Evolutionary conservation across 768 basidiomycete genomes (phyloP), one percentile per base, ranked within the genome.

Genomic region (Pulveroboletus frians): DNA sequence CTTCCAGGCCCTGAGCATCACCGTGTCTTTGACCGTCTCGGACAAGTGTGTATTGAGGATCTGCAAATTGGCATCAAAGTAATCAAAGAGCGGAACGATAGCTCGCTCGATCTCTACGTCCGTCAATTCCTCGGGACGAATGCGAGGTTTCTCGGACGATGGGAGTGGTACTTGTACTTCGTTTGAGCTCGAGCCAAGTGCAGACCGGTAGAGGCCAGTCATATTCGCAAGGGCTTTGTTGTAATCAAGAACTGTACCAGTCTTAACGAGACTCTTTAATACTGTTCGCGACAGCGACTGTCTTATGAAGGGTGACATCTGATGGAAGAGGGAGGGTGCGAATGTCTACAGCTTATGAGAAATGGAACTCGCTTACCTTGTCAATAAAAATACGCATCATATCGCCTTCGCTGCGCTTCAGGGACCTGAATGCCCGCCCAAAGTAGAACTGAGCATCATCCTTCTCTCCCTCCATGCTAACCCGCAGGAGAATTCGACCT

Each of bases 401-500:
- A 61, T 99, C 95, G 20, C 79, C 83, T 63, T 98, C 92, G 0
- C 92, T 90, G 29, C 93, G 75, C 70, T 97, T 97, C 57, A 99
- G 66, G 34, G 85, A 91, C 39, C 95, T 77, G 77, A 99, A 99
- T 3, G 86, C 95, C 29, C 93, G 79, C 23, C 96, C 96, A 61
- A 98, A 99, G 74, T 88, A 94, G 74, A 96, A 99, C 57, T 89
- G 89, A 8, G 92, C 90, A 64, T 99, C 96, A 59, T 96, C 93
- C 69, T 95, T 93, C 76, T 98, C 96, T 46, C 94, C 93, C 63
- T 99, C 96, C 93, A 98, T 96, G 63, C 92, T 94, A 50, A 98
- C 79, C 17, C 96, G 80, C 29, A 96, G 73, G 32, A 96, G 71
- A 43, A 97, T 77, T 30, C 92, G 80, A 5, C 96, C 93, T 46